Conservation (phyloP, 164 flowering plant species). For the Nymphaea thermarum region DNA sequence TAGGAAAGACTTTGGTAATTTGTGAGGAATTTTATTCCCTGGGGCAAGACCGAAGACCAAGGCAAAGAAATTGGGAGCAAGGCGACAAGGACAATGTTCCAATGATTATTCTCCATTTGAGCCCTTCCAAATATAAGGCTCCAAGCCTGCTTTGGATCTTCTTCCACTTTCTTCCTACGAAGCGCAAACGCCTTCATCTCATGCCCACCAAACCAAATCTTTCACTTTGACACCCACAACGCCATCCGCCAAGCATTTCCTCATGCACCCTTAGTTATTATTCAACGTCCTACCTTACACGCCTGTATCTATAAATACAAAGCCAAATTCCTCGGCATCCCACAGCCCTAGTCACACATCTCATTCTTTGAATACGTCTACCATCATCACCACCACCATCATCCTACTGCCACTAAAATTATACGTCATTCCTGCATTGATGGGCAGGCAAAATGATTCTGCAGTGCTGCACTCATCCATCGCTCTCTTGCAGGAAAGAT, state of each 20-base stretch:
- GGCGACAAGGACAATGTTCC: background rate
- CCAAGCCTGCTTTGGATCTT: background rate
- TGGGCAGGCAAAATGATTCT: slow-evolving; percentile 23
- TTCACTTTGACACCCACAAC: slow-evolving; percentile 12
- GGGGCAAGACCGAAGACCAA: background rate
- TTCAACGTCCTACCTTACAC: slow-evolving; percentile 14
- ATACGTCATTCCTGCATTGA: background rate
- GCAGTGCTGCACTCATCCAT: slow-evolving; percentile 22
- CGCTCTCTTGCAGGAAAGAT: slow-evolving; percentile 38
- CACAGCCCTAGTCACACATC: background rate
- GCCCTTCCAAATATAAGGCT: background rate
- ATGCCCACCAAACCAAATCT: background rate
- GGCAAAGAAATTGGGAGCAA: background rate
- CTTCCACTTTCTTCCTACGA: background rate
- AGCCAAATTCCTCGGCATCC: background rate
- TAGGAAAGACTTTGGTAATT: background rate
- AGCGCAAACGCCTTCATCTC: background rate
- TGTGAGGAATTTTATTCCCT: background rate
- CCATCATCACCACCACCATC: background rate
- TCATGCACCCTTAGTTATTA: slow-evolving; percentile 21
- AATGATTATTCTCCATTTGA: background rate
- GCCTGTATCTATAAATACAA: slow-evolving; percentile 12
- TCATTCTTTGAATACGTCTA: background rate
- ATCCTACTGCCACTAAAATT: background rate
- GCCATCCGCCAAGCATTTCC: slow-evolving; percentile 33